Evolutionary conservation across 176 grass and related monocot genomes (phyloP), one percentile per base, ranked within the genome.

Genomic region (Neostapfia colusana): DNA sequence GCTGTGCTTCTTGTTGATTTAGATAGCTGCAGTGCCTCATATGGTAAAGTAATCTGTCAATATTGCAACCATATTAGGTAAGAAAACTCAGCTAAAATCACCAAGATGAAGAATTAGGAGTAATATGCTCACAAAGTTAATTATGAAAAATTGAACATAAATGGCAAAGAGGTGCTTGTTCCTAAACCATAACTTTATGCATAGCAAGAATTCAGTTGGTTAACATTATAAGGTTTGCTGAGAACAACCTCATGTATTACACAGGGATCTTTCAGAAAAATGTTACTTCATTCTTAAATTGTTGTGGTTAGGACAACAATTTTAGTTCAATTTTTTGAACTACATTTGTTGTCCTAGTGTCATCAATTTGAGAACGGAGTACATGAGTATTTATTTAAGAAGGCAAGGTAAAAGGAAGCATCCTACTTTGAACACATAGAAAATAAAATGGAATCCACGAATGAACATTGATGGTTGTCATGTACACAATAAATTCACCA

Each of bases 1-100:
- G 95, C 95, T 9, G 91, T 94, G 77, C 87, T 98, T 92, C 83
- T 98, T 85, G 95, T 94, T 80, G 91, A 74, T 98, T 94, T 94
- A 41, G 85, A 90, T 34, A 98, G 65, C 55, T 90, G 79, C 63
- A 64, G 82, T 36, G 87, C 85, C 13, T 98, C 87, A 82, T 98
- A 94, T 57, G 91, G 95, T 83, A 98, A 77, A 67, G 95, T 98
- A 64, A 98, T 94, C 95, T 98, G 70, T 74, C 79, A 36, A 82
- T 7, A 13, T 63, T 59, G 65, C 61, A 63, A 70, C 59, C 14
- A 60, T 55, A 13, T 24, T 43, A 28, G 4, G 18, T 62, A 55
- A 42, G 37, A 50, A 41, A 70, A 41, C 26, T 31, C 72, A 57
- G 53, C 43, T 74, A 50, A 59, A 26, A 48, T 25, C 28, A 39